phyloP scores from a whole-genome alignment of 345 rosid genomes.

The Rhodomyrtus tomentosa region DNA sequence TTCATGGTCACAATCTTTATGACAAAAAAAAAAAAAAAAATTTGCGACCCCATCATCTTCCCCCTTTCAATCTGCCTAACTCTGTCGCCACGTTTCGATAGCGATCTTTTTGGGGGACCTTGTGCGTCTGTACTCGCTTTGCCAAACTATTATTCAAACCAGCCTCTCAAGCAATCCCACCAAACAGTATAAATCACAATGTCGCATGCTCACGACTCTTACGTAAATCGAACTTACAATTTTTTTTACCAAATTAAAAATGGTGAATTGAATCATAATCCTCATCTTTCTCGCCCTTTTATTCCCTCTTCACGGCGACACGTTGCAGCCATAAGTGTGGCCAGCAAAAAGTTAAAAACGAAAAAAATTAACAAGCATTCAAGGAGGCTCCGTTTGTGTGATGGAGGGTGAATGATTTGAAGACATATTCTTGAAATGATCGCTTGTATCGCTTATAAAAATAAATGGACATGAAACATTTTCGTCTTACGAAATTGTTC shows the following conservation, averaged over 20 bases:
- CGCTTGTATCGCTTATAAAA: fast-evolving
- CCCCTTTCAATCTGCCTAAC: background rate
- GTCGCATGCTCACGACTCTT: background rate
- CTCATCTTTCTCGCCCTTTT: background rate
- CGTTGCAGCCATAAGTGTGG: background rate
- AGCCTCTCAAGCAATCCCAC: background rate
- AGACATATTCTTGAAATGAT: background rate
- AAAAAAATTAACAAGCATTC: background rate
- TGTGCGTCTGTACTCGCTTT: background rate
- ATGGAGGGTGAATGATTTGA: fast-evolving
- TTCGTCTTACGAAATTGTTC: background rate
- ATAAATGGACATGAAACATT: background rate
- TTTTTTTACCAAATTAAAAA: background rate
- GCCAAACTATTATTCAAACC: background rate
- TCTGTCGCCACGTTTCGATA: background rate
- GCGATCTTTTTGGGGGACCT: background rate
- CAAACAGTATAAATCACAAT: background rate
- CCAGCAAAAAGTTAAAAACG: background rate
- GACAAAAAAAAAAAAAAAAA: background rate
- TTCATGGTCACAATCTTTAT: background rate
- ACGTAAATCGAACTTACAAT: background rate
- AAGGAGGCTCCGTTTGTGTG: background rate
- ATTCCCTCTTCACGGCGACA: background rate
- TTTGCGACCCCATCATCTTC: background rate
- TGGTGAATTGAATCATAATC: background rate